Conservation (phyloP, 208 protist species). For the Acanthamoeba culbertsoni region DNA sequence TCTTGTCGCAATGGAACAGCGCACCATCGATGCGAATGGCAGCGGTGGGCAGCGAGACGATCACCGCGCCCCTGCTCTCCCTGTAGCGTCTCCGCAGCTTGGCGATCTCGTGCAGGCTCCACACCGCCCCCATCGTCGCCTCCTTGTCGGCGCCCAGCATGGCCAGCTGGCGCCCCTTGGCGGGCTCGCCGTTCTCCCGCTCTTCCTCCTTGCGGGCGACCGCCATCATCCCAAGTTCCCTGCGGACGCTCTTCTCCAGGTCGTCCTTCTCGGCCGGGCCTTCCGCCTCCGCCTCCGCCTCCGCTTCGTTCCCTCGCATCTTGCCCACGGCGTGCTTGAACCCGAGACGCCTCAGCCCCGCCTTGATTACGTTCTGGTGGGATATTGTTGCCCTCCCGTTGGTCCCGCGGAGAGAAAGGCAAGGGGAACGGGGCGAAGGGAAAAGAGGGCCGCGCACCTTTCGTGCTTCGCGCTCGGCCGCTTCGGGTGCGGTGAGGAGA, state of each 20-base stretch:
- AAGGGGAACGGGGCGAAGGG: neutral
- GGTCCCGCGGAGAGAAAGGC: no score
- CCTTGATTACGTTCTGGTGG: constrained; percentile 9
- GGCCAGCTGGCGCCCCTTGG: neutral
- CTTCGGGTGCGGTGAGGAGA: neutral
- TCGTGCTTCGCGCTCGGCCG: neutral
- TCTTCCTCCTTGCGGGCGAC: neutral
- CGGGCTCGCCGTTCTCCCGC: no score
- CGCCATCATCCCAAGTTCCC: neutral
- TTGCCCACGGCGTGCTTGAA: neutral
- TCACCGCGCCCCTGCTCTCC: neutral
- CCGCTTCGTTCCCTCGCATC: neutral
- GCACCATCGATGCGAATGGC: neutral
- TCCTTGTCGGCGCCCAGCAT: neutral
- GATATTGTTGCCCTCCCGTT: no score
- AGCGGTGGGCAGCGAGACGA: neutral
- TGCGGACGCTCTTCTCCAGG: neutral
- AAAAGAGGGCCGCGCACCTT: neutral
- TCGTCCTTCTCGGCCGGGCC: neutral
- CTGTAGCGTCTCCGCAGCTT: neutral
- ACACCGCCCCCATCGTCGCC: neutral
- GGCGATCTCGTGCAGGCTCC: constrained; percentile 17
- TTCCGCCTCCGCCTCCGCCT: neutral
- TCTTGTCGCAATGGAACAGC: neutral
- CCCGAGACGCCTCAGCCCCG: neutral